Evolutionary conservation across 768 basidiomycete species (phyloP).

Genomic region (Coprinellus micaceus): DNA sequence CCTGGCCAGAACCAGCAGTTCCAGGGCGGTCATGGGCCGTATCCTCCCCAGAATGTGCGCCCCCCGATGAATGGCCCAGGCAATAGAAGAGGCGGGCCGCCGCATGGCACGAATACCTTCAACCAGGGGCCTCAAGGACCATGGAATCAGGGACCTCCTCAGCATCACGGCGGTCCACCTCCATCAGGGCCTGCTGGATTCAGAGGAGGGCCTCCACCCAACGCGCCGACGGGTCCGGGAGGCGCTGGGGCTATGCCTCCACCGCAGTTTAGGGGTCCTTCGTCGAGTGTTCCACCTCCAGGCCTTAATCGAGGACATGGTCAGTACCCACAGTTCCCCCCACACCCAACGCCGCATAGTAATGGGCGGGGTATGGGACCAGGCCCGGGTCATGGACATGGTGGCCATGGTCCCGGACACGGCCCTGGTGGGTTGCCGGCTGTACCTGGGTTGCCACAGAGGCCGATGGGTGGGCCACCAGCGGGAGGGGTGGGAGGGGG

Average conservation of each 20-base stretch:
- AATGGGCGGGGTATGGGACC: conserved; percentile 10
- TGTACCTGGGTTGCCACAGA: conserved; percentile 14
- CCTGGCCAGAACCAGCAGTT: neutral
- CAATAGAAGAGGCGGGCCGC: neutral
- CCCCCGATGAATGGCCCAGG: neutral
- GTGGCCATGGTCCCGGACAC: conserved; percentile 8
- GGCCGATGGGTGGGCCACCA: conserved; percentile 1
- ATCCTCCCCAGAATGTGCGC: neutral
- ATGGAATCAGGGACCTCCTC: neutral
- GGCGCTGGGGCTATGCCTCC: neutral
- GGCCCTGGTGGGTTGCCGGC: conserved; percentile 6
- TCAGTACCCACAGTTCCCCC: neutral
- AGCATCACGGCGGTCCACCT: neutral
- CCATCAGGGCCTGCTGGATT: neutral
- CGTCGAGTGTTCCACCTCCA: no score
- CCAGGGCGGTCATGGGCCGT: neutral
- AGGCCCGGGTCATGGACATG: conserved; percentile 9
- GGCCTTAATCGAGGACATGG: neutral
- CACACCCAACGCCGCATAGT: neutral
- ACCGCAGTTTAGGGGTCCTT: no score
- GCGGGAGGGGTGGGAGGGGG: neutral
- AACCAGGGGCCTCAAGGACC: neutral
- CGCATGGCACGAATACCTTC: no score
- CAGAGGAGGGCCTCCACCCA: neutral
- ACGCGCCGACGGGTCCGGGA: conserved; percentile 2